phyloP scores from a whole-genome alignment of 495 filamentous ascomycete genomes.

The Penicillium lagena region DNA sequence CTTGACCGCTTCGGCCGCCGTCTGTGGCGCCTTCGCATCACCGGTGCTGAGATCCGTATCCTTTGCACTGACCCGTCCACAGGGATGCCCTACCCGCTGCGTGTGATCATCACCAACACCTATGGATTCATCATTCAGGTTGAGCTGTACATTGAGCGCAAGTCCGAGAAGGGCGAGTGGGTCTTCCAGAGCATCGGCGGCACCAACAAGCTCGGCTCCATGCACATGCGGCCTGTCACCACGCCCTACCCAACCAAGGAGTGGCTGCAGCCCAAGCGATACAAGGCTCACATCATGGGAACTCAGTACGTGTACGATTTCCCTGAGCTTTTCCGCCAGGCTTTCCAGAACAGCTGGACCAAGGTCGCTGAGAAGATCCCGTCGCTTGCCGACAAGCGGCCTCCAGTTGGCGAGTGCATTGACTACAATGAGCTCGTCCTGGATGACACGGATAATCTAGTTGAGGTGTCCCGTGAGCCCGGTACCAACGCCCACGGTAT shows the following conservation, averaged over 20 bases:
- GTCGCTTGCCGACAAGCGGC: constrained; percentile 71
- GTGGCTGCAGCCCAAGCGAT: constrained; percentile 96
- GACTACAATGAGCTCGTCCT: constrained; percentile 91
- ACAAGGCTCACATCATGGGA: constrained; percentile 98
- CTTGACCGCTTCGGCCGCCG: constrained; percentile 93
- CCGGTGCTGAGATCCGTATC: constrained; percentile 96
- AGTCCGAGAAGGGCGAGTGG: constrained; percentile 95
- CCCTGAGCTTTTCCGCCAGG: constrained; percentile 97
- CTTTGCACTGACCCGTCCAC: constrained; percentile 87
- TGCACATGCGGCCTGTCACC: constrained; percentile 86
- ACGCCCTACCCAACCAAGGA: constrained; percentile 97
- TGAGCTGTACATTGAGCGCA: constrained; percentile 94
- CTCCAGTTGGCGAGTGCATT: constrained; percentile 82
- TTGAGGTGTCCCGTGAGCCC: constrained; percentile 88
- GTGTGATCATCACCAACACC: constrained; percentile 96
- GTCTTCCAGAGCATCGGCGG: constrained; percentile 97
- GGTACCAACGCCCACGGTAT: constrained; percentile 95
- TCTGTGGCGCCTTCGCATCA: constrained; percentile 93
- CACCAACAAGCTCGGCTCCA: constrained; percentile 87
- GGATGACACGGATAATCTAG: constrained; percentile 86
- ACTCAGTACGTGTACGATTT: constrained; percentile 99
- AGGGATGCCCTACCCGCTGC: constrained; percentile 82
- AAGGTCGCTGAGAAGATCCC: constrained; percentile 64
- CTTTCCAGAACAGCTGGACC: constrained; percentile 92
- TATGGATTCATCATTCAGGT: constrained; percentile 98